Evolutionary conservation across 768 basidiomycete genomes (phyloP).

Genomic region (Mycena rosella): DNA sequence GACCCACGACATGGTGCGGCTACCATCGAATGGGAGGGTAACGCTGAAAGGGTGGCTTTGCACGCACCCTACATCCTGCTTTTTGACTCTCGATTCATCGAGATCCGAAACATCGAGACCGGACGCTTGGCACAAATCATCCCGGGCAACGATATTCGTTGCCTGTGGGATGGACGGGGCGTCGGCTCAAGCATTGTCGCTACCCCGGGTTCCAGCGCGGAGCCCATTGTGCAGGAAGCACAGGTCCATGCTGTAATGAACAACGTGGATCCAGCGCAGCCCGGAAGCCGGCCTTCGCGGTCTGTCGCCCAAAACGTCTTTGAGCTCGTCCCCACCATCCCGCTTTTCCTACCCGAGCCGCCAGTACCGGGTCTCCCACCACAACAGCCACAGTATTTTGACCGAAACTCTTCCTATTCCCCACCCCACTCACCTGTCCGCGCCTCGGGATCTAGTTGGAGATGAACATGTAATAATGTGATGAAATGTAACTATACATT

Average conservation of each 20-base stretch:
- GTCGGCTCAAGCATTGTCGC: slow-evolving; percentile 68
- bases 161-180: slow-evolving; percentile 90
- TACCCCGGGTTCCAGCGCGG: slow-evolving; percentile 61
- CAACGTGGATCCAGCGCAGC: slow-evolving; percentile 57
- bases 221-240: slow-evolving; percentile 77
- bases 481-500: slow-evolving; percentile 32
- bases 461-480: slow-evolving; percentile 32
- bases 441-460: slow-evolving; percentile 36
- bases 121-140: slow-evolving; percentile 88
- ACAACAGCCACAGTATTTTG: slow-evolving; percentile 22
- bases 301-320: slow-evolving; percentile 80
- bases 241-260: slow-evolving; percentile 92
- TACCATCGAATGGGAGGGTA: slow-evolving; percentile 94
- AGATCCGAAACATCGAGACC: slow-evolving; percentile 86
- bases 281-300: slow-evolving; percentile 56
- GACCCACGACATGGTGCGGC: slow-evolving; percentile 62
- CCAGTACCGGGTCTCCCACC: neutral
- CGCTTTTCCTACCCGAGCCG: slow-evolving; percentile 26
- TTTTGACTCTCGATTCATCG: slow-evolving; percentile 92
- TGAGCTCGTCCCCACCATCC: slow-evolving; percentile 65
- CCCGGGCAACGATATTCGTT: slow-evolving; percentile 83
- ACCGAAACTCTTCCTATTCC: slow-evolving; percentile 32
- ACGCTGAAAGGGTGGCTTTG: slow-evolving; percentile 86
- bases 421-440: slow-evolving; percentile 31
- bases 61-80: slow-evolving; percentile 91